Evolutionary conservation across 495 filamentous ascomycete genomes (phyloP), one percentile per base, ranked within the genome.

Genomic region (Aspergillus asperescens): DNA sequence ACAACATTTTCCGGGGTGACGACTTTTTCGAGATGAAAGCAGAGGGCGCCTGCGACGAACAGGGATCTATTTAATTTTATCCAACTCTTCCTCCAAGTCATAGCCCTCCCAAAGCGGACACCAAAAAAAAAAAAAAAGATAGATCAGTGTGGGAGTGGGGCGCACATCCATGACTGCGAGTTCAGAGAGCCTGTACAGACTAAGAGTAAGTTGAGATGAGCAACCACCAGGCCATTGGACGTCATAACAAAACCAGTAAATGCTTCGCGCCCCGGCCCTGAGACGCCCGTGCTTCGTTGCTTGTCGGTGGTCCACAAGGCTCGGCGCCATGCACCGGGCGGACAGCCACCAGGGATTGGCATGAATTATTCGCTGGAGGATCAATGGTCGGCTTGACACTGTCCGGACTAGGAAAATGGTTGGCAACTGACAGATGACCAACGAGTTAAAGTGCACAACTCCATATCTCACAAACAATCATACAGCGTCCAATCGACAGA

Each of bases 241-340:
- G 44, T 47, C 43, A 57, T 49, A 42, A 52, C 55, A 12, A 52
- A 57, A 50, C 43, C 51, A 55, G 56, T 59, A 59, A 59, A 55
- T 59, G 56, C 56, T 53, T 34, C 28, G 50, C 41, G 20, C 8
- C 24, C 31, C 28, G 27, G 29, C n/a, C 37, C 38, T 25, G 4
- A 24, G 27, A 28, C 22, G 22, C 37, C 50, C 31, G 51, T 54
- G 51, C 51, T 41, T 24, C 15, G 27, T 7, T 54, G 51, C 51
- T 54, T 54, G 41, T 40, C 34, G 43, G 41, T 47, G 51, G 42
- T 29, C 42, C 48, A 38, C 35, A 24, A 38, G 16, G 38, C 37
- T 51, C 25, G 37, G 38, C 48, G 27, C 48, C 27, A 18, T 31
- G n/a, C 20, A 24, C n/a, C 2, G 18, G n/a, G 32, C 9, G 27